phyloP scores from a whole-genome alignment of 768 basidiomycete genomes.

The Heimioporus sp. region DNA sequence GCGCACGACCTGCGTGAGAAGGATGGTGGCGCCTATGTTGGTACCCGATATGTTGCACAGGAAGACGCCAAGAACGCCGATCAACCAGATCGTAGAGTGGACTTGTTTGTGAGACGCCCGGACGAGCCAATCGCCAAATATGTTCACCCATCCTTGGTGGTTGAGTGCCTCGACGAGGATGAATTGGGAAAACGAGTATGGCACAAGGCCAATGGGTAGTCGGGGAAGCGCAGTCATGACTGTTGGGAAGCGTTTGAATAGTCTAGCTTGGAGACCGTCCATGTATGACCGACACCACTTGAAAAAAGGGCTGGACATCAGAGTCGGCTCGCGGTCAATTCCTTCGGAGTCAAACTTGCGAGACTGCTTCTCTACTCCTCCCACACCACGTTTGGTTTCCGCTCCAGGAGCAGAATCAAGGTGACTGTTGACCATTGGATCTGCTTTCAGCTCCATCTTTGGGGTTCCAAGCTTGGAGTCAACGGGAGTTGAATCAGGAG shows the following conservation, averaged over 20 bases:
- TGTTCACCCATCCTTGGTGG: constrained; percentile 82
- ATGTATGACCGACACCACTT: neutral
- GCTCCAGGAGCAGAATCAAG: too few relatives aligned
- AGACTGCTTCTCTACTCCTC: too few relatives aligned
- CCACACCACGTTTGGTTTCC: too few relatives aligned
- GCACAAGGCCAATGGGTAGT: constrained; percentile 81
- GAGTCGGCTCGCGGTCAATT: too few relatives aligned
- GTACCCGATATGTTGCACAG: constrained; percentile 84
- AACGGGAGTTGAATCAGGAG: constrained; percentile 4
- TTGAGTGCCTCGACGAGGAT: constrained; percentile 86
- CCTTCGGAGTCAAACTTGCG: too few relatives aligned
- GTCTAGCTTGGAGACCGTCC: neutral
- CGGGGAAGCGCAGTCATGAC: constrained; percentile 61
- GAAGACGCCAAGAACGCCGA: constrained; percentile 70
- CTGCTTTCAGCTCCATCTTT: neutral
- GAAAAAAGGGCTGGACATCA: neutral
- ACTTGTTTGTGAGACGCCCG: constrained; percentile 42
- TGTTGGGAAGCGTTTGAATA: constrained; percentile 64
- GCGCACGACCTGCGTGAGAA: constrained; percentile 77
- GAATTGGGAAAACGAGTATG: constrained; percentile 94
- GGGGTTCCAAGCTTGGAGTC: neutral
- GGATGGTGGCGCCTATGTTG: constrained; percentile 89
- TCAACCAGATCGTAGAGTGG: constrained; percentile 56
- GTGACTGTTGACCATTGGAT: too few relatives aligned
- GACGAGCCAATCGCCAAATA: constrained; percentile 72